These are phyloP conservation scores for Lithospermum erythrorhizon DNA, from an alignment of 257 asterid species.

Conservation along the genomic window DNA sequence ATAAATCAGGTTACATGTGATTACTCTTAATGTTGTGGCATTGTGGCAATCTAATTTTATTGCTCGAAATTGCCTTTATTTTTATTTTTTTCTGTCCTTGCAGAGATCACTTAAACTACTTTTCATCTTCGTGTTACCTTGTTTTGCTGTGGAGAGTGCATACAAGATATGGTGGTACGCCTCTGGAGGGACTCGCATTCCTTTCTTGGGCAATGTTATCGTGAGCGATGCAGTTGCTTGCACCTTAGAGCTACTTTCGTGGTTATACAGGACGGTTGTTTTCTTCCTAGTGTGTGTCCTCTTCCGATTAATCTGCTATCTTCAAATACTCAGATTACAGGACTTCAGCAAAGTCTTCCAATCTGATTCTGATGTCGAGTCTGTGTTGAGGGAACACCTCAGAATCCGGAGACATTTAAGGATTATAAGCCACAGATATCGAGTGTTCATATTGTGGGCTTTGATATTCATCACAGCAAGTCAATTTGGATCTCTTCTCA, in stretches of 20 bases:
- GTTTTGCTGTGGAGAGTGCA: conserved; percentile 48
- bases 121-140: conserved; percentile 70
- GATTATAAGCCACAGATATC: conserved; percentile 76
- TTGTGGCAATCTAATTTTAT: not conserved
- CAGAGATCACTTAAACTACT: conserved; percentile 86
- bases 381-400: conserved; percentile 70
- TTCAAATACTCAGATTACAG: conserved; percentile 65
- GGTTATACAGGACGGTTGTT: conserved; percentile 75
- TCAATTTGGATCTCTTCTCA: conserved; percentile 63
- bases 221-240: conserved; percentile 49
- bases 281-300: conserved; percentile 75
- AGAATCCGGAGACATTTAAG: conserved; percentile 72
- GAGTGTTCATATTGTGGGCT: conserved; percentile 56
- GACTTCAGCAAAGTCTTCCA: conserved; percentile 78
- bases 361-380: conserved; percentile 50
- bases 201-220: conserved; percentile 48
- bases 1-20: not conserved
- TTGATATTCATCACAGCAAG: conserved; percentile 64
- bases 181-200: conserved; percentile 74
- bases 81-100: conserved; percentile 11
- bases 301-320: conserved; percentile 69
- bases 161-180: conserved; percentile 95
- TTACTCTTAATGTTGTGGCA: not conserved
- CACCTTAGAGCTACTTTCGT: conserved; percentile 52
- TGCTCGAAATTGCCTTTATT: not conserved